Base-by-base conservation (phyloP, 176 grass and related monocot species). In the Aegilops bicornis region DNA sequence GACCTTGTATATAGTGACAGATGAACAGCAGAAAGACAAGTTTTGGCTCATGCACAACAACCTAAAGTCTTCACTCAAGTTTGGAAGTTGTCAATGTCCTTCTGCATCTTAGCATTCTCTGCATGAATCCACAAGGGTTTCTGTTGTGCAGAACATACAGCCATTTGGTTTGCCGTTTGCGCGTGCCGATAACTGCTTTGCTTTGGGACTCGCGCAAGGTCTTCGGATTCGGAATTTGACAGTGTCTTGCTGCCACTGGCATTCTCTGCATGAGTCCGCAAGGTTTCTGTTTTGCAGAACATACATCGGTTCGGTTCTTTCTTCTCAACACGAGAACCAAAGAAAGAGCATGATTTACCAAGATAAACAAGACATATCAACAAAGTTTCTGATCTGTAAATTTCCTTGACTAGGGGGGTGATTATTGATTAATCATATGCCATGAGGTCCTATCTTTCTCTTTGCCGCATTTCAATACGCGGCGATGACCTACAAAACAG, bases 371-470 rank as follows among this genome's bases (percentile, higher is more conserved):
- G 35, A 39, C 4, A 12, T 33, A 47, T 62, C 14, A 10, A n/a
- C n/a, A 75, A 63, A 84, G 69, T 86, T 78, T 37, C 63, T 19
- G 33, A 78, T 77, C 39, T n/a, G 19, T 59, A 50, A 29, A 17
- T 50, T 78, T 78, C 54, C 37, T 85, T 71, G 43, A 30, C 32
- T 52, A 72, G 64, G 20, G 69, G 73, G 22, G 7, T 75, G 12
- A 71, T 79, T 77, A 77, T 62, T 30, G 22, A 50, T 69, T 77
- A 81, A 69, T 48, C 22, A 62, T 76, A 48, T 33, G 78, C 0
- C 56, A 70, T 86, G 79, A 52, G 73, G 69, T 42, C 69, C 77
- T 77, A 81, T 85, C 62, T 72, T 82, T 91, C 82, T 71, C 73
- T 87, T 3, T 7, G 66, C 73, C 25, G 58, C 78, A 35, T 64